Percentiles rank a stretch among this genome's conserved stretches.
These are phyloP conservation scores for Trypanosomatidae sp. DNA, from an alignment of 208 protist genomes.

Conservation along the genomic window DNA sequence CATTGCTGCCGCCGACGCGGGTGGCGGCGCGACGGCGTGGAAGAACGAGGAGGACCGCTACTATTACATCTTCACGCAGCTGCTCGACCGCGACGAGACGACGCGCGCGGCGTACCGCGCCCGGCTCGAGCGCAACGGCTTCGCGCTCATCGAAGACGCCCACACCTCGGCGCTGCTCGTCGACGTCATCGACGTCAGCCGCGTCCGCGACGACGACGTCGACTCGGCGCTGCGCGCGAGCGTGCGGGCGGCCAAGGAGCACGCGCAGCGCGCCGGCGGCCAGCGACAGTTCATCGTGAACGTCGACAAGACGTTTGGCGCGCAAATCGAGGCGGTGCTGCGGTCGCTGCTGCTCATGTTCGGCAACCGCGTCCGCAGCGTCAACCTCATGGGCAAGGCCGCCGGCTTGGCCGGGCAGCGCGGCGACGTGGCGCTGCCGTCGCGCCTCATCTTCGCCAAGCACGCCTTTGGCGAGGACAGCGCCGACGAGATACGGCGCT, in stretches of 20 bases:
- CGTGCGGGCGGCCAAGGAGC: conserved; percentile 2
- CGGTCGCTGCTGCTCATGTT: conserved; percentile 57
- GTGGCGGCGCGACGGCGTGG: conserved; percentile 10
- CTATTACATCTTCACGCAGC: conserved; percentile 49
- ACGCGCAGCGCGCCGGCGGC: conserved; percentile 2
- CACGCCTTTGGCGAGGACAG: conserved; percentile 70
- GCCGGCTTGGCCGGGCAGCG: conserved; percentile 49
- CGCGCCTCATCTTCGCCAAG: conserved; percentile 73
- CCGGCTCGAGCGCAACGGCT: conserved; percentile 39
- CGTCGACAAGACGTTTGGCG: conserved; percentile 77
- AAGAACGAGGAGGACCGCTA: conserved; percentile 56
- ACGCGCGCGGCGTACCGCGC: conserved; percentile 38
- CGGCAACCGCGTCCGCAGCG: conserved; percentile 51
- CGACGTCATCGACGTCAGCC: conserved; percentile 54
- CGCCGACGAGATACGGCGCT: conserved; percentile 58
- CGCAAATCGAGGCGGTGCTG: conserved; percentile 61
- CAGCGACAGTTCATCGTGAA: conserved; percentile 70
- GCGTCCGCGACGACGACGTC: conserved; percentile 19
- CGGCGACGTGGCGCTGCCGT: conserved; percentile 66
- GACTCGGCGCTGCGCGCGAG: conserved; percentile 19
- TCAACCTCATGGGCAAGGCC: conserved; percentile 64
- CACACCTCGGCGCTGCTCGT: conserved; percentile 52
- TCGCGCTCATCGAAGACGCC: conserved; percentile 60
- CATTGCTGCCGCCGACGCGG: conserved; percentile 4
- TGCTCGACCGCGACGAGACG: conserved; percentile 36